Evolutionary conservation across 108 stramenopile species (phyloP), one percentile per base, ranked within the genome.

Genomic region (Pseudonitzschia delicatissima): DNA sequence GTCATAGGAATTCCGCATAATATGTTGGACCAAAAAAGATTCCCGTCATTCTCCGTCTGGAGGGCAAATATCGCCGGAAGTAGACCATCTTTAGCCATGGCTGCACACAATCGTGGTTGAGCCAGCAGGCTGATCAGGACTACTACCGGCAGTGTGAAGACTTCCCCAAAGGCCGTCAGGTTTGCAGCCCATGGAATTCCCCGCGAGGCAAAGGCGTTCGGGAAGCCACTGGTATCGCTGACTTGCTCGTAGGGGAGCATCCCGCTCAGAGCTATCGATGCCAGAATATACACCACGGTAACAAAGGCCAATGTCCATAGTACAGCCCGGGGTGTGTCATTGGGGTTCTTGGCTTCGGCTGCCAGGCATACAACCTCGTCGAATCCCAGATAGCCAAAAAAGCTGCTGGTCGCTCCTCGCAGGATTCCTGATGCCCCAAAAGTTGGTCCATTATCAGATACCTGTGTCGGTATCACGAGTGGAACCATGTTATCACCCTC

Each of bases 381-480:
- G 67, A 90, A 97, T 3, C 96, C 96, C 21, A 97, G 65, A 59
- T 88, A 97, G 3, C 93, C 96, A 79, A 97, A 97, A 71, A 97
- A 96, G 23, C 87, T 84, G 31, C 66, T 62, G 2, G 80, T 81
- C 0, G 80, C 80, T n/a, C 96, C 96, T 33, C 85, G 77, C 44
- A 93, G 45, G 51, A 88, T 66, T 15, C 90, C 91, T 0, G 74
- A 28, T 31, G 72, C 73, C 25, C 86, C 87, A 39, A 80, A 81
- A 13, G 42, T n/a, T 13, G 42, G n/a, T 44, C 42, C 42, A n/a
- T 44, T n/a, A 6, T n/a, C 13, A n/a, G n/a, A n/a, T n/a, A n/a
- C n/a, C n/a, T n/a, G n/a, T 33, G 85, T 78, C 35, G 79, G 81
- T 8, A 87, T 64, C 37, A 86, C 77, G 23, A 86, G 85, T 9